phyloP scores from a whole-genome alignment of 139 green algal species.

The Diplosphaera chodatii region DNA sequence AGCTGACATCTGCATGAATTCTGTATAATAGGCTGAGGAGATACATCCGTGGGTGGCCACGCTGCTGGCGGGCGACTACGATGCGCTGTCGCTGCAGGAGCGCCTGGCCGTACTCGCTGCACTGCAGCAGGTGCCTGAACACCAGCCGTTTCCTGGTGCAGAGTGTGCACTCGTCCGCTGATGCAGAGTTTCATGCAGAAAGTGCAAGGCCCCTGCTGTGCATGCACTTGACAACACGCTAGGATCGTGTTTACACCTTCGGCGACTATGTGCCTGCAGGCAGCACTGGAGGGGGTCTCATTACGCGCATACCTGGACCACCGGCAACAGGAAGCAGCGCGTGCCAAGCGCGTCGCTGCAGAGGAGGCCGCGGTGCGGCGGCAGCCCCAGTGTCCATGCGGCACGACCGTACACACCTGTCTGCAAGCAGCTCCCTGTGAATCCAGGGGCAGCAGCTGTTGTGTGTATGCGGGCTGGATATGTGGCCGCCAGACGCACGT shows the following conservation, averaged over 20 bases:
- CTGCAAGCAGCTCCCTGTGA: no score
- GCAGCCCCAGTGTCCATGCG: no score
- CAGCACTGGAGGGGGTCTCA: slow-evolving; percentile 44
- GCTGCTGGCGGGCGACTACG: slow-evolving; percentile 48
- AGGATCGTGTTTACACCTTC: no score
- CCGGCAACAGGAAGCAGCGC: slow-evolving; percentile 45
- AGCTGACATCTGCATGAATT: neutral
- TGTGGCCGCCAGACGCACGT: no score
- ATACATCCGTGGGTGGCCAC: slow-evolving; percentile 41
- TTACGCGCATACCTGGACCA: slow-evolving; percentile 46
- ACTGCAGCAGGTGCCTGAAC: slow-evolving; percentile 19
- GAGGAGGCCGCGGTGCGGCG: slow-evolving; percentile 49
- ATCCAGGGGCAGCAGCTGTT: no score
- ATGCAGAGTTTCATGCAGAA: no score
- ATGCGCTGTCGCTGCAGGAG: slow-evolving; percentile 45
- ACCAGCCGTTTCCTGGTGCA: neutral
- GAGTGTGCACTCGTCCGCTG: neutral
- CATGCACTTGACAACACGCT: no score
- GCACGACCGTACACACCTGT: no score
- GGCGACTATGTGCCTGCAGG: no score
- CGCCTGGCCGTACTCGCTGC: slow-evolving; percentile 51
- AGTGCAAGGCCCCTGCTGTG: no score
- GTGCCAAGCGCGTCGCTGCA: slow-evolving; percentile 28
- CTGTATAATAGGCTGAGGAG: slow-evolving; percentile 14
- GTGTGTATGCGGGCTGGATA: no score